phyloP scores from a whole-genome alignment of 169 alveolate genomes.

The Eimeria brunetti region DNA sequence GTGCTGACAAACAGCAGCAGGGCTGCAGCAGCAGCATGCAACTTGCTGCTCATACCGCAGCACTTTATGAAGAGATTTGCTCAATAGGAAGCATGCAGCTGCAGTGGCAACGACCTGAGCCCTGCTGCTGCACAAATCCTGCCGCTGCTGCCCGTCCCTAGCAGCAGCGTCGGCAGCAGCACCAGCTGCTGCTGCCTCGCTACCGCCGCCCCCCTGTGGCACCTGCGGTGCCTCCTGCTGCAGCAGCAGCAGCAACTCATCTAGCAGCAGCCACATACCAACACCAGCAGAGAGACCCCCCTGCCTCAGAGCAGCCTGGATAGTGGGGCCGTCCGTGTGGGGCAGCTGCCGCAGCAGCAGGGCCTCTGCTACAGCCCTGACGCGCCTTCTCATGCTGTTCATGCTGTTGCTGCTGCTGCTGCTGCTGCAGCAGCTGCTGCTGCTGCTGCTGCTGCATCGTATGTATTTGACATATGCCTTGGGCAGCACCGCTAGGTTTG shows the following conservation, averaged over 20 bases:
- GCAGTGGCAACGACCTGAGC: slow-evolving; percentile 44
- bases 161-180: slow-evolving; percentile 25
- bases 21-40: slow-evolving; percentile 55
- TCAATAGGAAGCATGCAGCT: slow-evolving; percentile 19
- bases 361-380: slow-evolving; percentile 59
- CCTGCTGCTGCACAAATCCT: slow-evolving; percentile 4
- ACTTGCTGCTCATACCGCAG: slow-evolving; percentile 60
- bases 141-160: not conserved
- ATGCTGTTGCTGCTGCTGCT: slow-evolving; percentile 8
- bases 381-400: slow-evolving; percentile 22
- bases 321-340: slow-evolving; percentile 52
- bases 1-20: slow-evolving; percentile 35
- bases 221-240: slow-evolving; percentile 14
- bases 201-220: not conserved
- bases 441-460: not conserved
- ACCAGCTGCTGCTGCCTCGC: slow-evolving; percentile 9
- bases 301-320: slow-evolving; percentile 32
- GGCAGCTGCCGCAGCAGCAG: slow-evolving; percentile 27
- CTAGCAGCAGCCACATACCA: slow-evolving; percentile 41
- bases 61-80: slow-evolving; percentile 2
- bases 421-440: not conserved
- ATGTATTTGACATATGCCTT: slow-evolving; percentile 9
- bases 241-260: slow-evolving; percentile 43
- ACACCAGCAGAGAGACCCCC: slow-evolving; percentile 58
- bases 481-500: slow-evolving; percentile 33